phyloP scores from a whole-genome alignment of 106 monocot species.

The Narthecium ossifragum region DNA sequence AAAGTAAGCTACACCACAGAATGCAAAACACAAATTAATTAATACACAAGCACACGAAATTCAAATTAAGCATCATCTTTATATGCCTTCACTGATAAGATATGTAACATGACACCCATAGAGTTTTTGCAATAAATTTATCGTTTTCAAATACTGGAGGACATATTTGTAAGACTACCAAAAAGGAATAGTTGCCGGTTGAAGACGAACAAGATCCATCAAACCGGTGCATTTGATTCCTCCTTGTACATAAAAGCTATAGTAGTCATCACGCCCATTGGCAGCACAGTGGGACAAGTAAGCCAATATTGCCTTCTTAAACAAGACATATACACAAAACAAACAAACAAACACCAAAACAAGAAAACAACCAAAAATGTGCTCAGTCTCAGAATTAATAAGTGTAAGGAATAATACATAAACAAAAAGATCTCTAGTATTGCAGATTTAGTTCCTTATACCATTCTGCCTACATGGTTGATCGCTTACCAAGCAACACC shows the following conservation, averaged over 20 bases:
- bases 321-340: constrained; percentile 69
- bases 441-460: no score
- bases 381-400: constrained; percentile 64
- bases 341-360: constrained; percentile 90
- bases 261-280: constrained; percentile 68
- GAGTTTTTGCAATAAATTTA: no score
- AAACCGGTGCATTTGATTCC: constrained; percentile 65
- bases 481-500: no score
- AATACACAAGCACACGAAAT: no score
- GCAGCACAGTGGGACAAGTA: constrained; percentile 78
- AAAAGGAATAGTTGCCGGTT: no score
- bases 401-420: constrained; percentile 8
- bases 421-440: no score
- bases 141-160: constrained; percentile 24
- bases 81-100: no score
- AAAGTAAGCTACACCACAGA: no score
- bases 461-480: no score
- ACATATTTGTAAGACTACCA: constrained; percentile 47
- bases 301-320: constrained; percentile 91
- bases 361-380: constrained; percentile 75
- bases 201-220: constrained; percentile 83
- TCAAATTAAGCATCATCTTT: no score
- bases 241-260: constrained; percentile 82
- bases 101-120: no score
- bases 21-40: no score